These are phyloP conservation scores for Picea sitchensis DNA, from an alignment of 75 land plant species.

Conservation along the genomic window DNA sequence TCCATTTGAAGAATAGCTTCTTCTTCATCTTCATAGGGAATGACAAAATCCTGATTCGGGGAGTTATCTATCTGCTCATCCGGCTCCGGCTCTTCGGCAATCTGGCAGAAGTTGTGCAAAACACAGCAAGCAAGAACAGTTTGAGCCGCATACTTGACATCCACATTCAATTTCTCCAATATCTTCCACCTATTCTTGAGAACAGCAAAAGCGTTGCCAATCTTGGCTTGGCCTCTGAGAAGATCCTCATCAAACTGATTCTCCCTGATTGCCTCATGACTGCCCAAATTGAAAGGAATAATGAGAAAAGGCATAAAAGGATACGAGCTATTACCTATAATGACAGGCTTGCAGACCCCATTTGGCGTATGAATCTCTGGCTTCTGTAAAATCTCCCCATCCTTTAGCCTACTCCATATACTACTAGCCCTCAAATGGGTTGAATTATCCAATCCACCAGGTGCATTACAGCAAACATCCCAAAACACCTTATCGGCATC, in stretches of 20 bases:
- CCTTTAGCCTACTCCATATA: neutral
- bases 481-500: constrained; percentile 33
- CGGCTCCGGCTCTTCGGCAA: constrained; percentile 22
- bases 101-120: constrained; percentile 27
- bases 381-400: neutral
- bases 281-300: constrained; percentile 17
- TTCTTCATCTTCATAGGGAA: neutral
- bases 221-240: constrained; percentile 11
- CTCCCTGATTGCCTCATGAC: constrained; percentile 10
- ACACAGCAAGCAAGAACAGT: constrained; percentile 32
- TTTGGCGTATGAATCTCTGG: neutral
- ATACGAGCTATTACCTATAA: constrained; percentile 20
- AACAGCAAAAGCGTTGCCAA: constrained; percentile 17
- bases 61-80: constrained; percentile 5
- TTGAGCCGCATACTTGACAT: constrained; percentile 21
- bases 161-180: constrained; percentile 27
- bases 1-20: constrained; percentile 2
- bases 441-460: constrained; percentile 18
- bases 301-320: constrained; percentile 23
- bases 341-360: constrained; percentile 3
- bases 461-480: constrained; percentile 30
- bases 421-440: constrained; percentile 27
- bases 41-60: constrained; percentile 15
- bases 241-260: constrained; percentile 23
- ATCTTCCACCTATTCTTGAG: constrained; percentile 29